phyloP scores from a whole-genome alignment of 306 rosid species.

The Dalbergia cultrata region DNA sequence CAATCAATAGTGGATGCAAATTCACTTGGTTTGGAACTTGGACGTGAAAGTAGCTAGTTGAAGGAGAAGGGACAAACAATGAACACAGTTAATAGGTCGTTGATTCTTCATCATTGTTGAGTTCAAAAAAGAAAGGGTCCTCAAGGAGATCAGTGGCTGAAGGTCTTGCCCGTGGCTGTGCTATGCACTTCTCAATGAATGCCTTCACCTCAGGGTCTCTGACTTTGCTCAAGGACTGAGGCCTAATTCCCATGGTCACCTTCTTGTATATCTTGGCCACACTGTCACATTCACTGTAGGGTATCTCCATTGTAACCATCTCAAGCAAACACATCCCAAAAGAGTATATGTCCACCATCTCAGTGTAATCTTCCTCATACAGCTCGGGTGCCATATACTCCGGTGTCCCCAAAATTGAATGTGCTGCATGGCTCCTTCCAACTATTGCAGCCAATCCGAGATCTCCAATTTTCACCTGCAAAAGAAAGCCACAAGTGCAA shows the following conservation, averaged over 20 bases:
- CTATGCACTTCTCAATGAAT: slow-evolving; percentile 86
- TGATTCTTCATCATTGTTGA: slow-evolving; percentile 55
- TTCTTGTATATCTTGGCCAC: slow-evolving; percentile 87
- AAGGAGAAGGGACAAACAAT: neutral
- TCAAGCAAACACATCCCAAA: slow-evolving; percentile 95
- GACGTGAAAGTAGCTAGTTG: slow-evolving; percentile 19
- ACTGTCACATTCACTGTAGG: slow-evolving; percentile 89
- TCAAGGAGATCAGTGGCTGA: slow-evolving; percentile 83
- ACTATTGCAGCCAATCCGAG: slow-evolving; percentile 93
- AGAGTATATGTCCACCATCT: slow-evolving; percentile 97
- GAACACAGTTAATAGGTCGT: neutral
- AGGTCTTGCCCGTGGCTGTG: slow-evolving; percentile 89
- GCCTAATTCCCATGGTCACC: slow-evolving; percentile 79
- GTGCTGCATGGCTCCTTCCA: slow-evolving; percentile 84
- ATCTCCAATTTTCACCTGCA: slow-evolving; percentile 87
- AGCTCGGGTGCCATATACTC: slow-evolving; percentile 98
- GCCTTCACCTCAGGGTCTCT: slow-evolving; percentile 72
- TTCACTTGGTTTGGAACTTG: slow-evolving; percentile 7
- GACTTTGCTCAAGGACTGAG: slow-evolving; percentile 71
- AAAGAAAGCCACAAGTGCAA: slow-evolving; percentile 12
- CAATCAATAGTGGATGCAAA: neutral
- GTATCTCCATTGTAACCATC: slow-evolving; percentile 93
- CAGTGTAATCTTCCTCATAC: slow-evolving; percentile 93
- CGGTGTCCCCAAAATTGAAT: slow-evolving; percentile 88
- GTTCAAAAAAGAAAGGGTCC: slow-evolving; percentile 83